Evolutionary conservation across 2,329 filamentous ascomycete species (phyloP), one percentile per base, ranked within the genome.

Genomic region (Conoideocrella luteorostrata): DNA sequence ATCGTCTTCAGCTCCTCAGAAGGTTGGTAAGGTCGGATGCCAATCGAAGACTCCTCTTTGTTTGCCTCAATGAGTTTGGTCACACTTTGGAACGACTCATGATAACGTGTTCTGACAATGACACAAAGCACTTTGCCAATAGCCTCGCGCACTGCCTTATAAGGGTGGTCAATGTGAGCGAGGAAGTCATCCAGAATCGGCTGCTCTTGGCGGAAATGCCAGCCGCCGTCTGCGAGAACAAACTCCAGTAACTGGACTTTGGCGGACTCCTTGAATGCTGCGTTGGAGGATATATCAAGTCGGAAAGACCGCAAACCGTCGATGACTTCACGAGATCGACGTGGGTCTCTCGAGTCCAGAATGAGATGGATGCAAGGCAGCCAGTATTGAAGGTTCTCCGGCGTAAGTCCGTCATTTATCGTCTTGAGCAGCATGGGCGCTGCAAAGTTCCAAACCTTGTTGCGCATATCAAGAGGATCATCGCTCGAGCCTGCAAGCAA

Each of bases 201-300:
- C 65, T 88, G 80, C 53, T 94, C 88, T 10, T 88, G 73, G 50
- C 88, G 88, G 72, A 96, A 98, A 63, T 98, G 93, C 93, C 94
- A 98, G 2, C 93, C 93, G 28, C 83, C 79, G 56, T 95, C 89
- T 35, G 82, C 82, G 47, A 98, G 86, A 49, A 87, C 78, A 52
- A 95, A 88, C 53, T 96, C 88, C 15, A 98, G 72, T 23, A 98
- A 71, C 52, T 93, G 84, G 13, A 98, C 88, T 69, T 97, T 96
- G 22, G 91, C 94, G 44, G 91, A 95, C 62, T 98, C 94, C 63
- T 98, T 98, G 75, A 98, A 98, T 0, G 93, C 93, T 4, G 94
- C 93, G 59, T 97, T 96, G 0, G 91, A 96, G 5, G 80, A 74
- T 84, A 97, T 91, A 60, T 98, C 93, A 9, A 98, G 74, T 23